Base-by-base conservation (phyloP, 192 early-diverging fungal species). In the Linderina pennispora region DNA sequence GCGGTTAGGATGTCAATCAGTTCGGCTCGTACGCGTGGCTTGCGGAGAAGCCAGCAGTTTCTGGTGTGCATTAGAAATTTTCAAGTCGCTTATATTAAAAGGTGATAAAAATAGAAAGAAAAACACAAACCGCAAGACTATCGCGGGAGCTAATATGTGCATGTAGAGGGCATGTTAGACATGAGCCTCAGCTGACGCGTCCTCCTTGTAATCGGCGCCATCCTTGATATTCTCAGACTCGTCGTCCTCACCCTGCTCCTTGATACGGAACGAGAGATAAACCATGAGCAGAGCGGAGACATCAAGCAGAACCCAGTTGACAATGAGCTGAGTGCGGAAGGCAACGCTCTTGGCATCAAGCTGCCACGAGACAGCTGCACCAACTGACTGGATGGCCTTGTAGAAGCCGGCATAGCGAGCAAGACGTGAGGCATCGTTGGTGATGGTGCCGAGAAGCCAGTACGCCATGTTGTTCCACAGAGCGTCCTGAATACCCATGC, bases 361-460 rank as follows among this genome's bases (percentile, higher is more conserved):
- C 25, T 56, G 76, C 74, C 80, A 79, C 1, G 77, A 67, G 39
- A 84, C 62, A 32, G 81, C 88, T 23, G 59, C 77, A 15, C 74
- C 80, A 38, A 77, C 67, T 31, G 78, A 80, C 74, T 90, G 88
- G 39, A 87, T 77, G 32, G 77, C 80, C 77, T 91, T 91, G 77
- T 91, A 91, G 73, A 82, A 88, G 22, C 85, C 88, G 28, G 80
- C 78, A 50, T 79, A 86, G 39, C 81, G 64, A 8, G 81, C 74
- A 26, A 79, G 57, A 40, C 65, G 58, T 13, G 74, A 70, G 21
- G 76, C 68, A 54, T 91, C 85, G 57, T 88, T 87, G 20, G 84
- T 81, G 53, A 87, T 62, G 20, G 86, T 78, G 22, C 88, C 86
- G 62, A 88, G 78, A n/a, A 91, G 51, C 84, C 84, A 91, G 78